Base-by-base conservation (phyloP, 495 filamentous ascomycete species). In the Hypoxylon intermedium region DNA sequence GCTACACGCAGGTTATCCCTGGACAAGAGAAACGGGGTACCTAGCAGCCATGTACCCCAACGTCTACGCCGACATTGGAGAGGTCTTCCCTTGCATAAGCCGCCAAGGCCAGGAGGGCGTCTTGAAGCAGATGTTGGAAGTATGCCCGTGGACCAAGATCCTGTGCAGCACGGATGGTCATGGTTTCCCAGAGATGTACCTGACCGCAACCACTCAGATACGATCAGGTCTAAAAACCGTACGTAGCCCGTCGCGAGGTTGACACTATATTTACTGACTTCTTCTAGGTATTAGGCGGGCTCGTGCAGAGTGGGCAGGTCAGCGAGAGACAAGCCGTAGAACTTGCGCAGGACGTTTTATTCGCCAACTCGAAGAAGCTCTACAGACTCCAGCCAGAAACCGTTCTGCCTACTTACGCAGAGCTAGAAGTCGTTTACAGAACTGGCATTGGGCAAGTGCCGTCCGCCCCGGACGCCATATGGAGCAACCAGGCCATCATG, bases 111-210 rank as follows among this genome's bases (percentile, higher is more conserved):
- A 97, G 71, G 87, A 90, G 66, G 76, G 75, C 2, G 83, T 93
- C 12, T 50, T 97, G 5, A 82, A 86, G 28, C 80, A 96, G 73
- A 82, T 89, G 31, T 72, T 96, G 9, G 92, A 96, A 67, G 69
- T 94, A 0, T 86, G 86, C 33, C 92, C 92, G 0, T 83, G 80
- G 20, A 85, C 83, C 54, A 94, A 94, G 71, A 73, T 97, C 2
- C 67, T 93, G 1, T 97, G 91, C 87, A 92, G 89, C 56, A 92
- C 89, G 0, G 91, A 95, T 72, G 92, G 90, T 0, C 88, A 92
- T 67, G 89, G 82, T 69, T 91, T 91, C 58, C 89, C 92, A 0
- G 92, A 97, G 71, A 91, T 89, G 1, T 97, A 86, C 68, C 83
- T 89, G 67, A 76, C 94, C 30, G 89, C 91, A 12, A 87, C 89